These are phyloP conservation scores for Rhododendron kiyosumense DNA, from an alignment of 148 eudicot species.

Conservation along the genomic window DNA sequence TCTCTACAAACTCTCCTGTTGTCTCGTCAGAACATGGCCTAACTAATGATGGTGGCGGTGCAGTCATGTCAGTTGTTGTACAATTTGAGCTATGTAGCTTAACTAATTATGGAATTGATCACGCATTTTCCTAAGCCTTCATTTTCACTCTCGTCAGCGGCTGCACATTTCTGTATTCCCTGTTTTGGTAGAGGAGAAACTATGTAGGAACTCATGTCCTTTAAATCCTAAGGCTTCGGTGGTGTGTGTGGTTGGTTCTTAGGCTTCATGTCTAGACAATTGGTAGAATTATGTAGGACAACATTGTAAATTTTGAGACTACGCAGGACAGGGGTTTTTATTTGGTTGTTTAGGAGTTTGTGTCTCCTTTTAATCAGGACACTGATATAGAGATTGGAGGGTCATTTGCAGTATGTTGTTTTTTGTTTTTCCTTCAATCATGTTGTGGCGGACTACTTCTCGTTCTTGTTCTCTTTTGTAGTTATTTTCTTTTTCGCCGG, in stretches of 20 bases:
- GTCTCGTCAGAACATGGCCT: not conserved
- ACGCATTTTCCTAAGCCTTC: not conserved
- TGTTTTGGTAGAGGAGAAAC: not conserved
- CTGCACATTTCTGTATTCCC: not conserved
- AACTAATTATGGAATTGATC: not conserved
- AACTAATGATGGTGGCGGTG: too few relatives aligned
- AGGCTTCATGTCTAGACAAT: not conserved
- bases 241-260: not conserved
- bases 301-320: not conserved
- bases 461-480: not conserved
- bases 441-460: not conserved
- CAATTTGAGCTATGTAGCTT: not conserved
- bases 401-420: not conserved
- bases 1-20: not conserved
- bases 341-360: not conserved
- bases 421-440: not conserved
- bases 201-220: not conserved
- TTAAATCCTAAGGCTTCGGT: not conserved
- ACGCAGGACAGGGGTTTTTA: not conserved
- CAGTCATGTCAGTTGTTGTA: too few relatives aligned
- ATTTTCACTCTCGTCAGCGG: not conserved
- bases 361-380: not conserved
- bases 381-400: not conserved
- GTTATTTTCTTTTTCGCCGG: not conserved
- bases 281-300: not conserved